phyloP scores from a whole-genome alignment of 2,329 filamentous ascomycete species.

The Anthostomella pinea region DNA sequence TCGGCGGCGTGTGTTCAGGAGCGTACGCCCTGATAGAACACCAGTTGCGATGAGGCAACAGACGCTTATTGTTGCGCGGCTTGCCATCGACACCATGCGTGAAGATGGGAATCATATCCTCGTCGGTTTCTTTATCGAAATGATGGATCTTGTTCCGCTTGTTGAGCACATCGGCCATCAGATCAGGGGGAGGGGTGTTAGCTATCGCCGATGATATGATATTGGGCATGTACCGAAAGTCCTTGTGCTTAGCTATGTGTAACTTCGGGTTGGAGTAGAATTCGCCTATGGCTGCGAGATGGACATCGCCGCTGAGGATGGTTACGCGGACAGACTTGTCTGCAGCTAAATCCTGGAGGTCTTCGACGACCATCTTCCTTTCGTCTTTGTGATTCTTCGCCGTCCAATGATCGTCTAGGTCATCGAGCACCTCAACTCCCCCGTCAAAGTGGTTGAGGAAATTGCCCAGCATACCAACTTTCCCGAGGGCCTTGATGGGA shows the following conservation, averaged over 20 bases:
- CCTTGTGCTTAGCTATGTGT: slow-evolving; percentile 76
- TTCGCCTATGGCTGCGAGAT: slow-evolving; percentile 86
- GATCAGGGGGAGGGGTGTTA: slow-evolving; percentile 82
- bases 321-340: slow-evolving; percentile 91
- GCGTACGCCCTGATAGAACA: slow-evolving; percentile 85
- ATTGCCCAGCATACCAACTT: slow-evolving; percentile 73
- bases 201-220: slow-evolving; percentile 91
- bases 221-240: slow-evolving; percentile 97
- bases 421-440: slow-evolving; percentile 86
- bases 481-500: slow-evolving; percentile 83
- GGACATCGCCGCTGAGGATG: slow-evolving; percentile 90
- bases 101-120: slow-evolving; percentile 95
- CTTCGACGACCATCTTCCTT: slow-evolving; percentile 80
- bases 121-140: slow-evolving; percentile 75
- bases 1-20: slow-evolving; percentile 71
- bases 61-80: slow-evolving; percentile 82
- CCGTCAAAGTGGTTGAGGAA: slow-evolving; percentile 89
- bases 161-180: slow-evolving; percentile 89
- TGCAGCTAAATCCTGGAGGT: slow-evolving; percentile 88
- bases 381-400: slow-evolving; percentile 92
- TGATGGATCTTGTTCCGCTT: slow-evolving; percentile 82
- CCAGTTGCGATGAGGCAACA: slow-evolving; percentile 91
- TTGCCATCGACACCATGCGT: slow-evolving; percentile 85
- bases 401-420: slow-evolving; percentile 96
- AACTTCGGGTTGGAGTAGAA: slow-evolving; percentile 92